Conservation (phyloP, 768 basidiomycete genomes). For the Boletus barrowsii region DNA sequence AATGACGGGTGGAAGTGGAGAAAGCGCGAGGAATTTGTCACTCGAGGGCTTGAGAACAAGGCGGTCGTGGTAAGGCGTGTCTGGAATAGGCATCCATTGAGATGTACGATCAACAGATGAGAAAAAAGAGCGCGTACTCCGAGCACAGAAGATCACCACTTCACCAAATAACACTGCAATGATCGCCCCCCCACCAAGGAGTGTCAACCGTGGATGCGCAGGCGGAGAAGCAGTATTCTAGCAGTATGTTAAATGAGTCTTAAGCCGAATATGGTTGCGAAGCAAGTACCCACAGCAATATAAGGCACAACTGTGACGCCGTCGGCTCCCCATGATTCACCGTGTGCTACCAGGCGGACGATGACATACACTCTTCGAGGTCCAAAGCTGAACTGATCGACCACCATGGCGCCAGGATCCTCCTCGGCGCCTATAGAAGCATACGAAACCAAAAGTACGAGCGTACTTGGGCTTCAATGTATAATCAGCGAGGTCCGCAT, state of each 20-base stretch:
- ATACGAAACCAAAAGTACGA: constrained; percentile 67
- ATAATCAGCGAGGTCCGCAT: constrained; percentile 1
- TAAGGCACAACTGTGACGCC: constrained; percentile 65
- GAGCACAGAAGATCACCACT: constrained; percentile 67
- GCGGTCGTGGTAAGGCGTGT: constrained; percentile 67
- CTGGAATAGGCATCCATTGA: constrained; percentile 34
- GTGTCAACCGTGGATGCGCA: constrained; percentile 65
- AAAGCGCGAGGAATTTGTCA: constrained; percentile 70
- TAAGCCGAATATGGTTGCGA: neutral
- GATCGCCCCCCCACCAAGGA: constrained; percentile 56
- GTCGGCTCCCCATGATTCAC: constrained; percentile 25
- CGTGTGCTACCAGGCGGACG: constrained; percentile 39
- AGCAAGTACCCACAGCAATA: constrained; percentile 55
- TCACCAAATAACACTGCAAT: constrained; percentile 72
- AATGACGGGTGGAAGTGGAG: constrained; percentile 37
- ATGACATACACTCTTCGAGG: constrained; percentile 68
- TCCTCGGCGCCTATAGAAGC: constrained; percentile 49
- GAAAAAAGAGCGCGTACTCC: constrained; percentile 39
- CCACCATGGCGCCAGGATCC: constrained; percentile 29
- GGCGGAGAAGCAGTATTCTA: constrained; percentile 69
- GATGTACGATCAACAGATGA: neutral
- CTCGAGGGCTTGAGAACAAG: constrained; percentile 67
- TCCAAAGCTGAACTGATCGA: constrained; percentile 38
- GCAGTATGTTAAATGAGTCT: neutral
- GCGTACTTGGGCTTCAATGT: constrained; percentile 43